Evolutionary conservation across 495 filamentous ascomycete species (phyloP), one percentile per base, ranked within the genome.

Genomic region (Staphylotrichum tortipilum): DNA sequence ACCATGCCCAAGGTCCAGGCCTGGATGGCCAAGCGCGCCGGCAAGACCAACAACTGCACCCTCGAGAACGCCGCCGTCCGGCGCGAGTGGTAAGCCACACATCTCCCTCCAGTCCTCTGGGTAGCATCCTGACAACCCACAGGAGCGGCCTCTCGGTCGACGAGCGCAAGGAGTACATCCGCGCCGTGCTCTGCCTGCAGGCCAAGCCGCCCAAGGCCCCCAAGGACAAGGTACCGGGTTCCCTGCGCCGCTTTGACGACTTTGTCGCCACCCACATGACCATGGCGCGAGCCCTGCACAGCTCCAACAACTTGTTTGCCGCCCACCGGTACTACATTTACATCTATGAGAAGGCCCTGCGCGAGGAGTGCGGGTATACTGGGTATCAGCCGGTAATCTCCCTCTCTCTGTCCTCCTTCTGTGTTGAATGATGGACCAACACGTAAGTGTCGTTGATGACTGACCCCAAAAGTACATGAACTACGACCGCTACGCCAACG

Each of bases 301-400:
- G 74, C 45, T 76, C 72, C 9, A 76, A 75, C 12, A 76, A 79
- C 50, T 78, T 89, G 58, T 70, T 87, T 28, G 65, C 77, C 7
- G 86, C 82, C 67, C 85, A 88, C 65, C 73, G 80, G 31, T 82
- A 86, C 60, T 88, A 78, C 59, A 70, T 80, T 52, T 79, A 64
- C 55, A 65, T 69, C 10, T 86, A 79, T 57, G 85, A 88, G 66
- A 68, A 80, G 60, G 80, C 83, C 2, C 71, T 88, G 4, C 73
- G 79, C 19, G 70, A 81, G 7, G 83, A 89, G 60, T 88, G 85
- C 61, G 80, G 80, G 18, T 88, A 85, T 56, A 77, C 61, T 7
- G 81, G 82, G 29, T 61, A 58, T 38, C 62, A 63, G 52, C 61
- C 59, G 15, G 53, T 82, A 29, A 7, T 9, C 0, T 42, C n/a